Evolutionary conservation across 768 basidiomycete species (phyloP), one percentile per base, ranked within the genome.

Genomic region (Exidia glandulosa): DNA sequence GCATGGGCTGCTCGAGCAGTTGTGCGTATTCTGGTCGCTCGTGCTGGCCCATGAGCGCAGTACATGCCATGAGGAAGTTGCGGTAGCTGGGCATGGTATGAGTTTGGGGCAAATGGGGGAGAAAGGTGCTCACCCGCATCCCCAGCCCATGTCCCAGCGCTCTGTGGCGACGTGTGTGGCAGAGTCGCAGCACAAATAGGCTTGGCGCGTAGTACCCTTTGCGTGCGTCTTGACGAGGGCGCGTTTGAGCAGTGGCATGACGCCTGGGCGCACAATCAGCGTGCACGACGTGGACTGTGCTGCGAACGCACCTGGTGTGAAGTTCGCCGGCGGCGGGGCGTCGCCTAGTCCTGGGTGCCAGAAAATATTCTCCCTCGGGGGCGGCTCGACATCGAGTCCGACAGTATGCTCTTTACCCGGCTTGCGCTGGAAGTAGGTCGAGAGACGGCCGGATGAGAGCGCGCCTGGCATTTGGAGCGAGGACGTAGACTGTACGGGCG

Each of bases 11-110:
- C 57, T 83, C 80, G 2, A 92, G 74, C 19, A 85, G 72, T 2
- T 80, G 72, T 59, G 79, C 80, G 70, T 92, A 93, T 59, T 78
- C 59, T 1, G 81, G 79, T 67, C 88, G 86, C 13, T 70, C 59
- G 57, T 71, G 70, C 67, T 93, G 90, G 56, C 77, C 79, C 79
- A 88, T 83, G 25, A 93, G 77, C 4, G 81, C 79, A 2, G 84
- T 75, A 67, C 88, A 91, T 9, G 80, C 75, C 85, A 93, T 92
- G 63, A 89, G 64, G 65, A 86, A 92, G 68, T 90, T 92, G 25
- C 88, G 85, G 67, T 93, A 91, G 29, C 90, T 92, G 61, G 3
- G 27, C 30, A 16, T 27, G 27, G 45, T 57, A 63, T 57, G 32
- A 59, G n/a, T 2, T 7, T 54, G 33, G 64, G 58, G 50, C 33